phyloP scores from a whole-genome alignment of 176 grass and related monocot species.

The Triticum turgidum region DNA sequence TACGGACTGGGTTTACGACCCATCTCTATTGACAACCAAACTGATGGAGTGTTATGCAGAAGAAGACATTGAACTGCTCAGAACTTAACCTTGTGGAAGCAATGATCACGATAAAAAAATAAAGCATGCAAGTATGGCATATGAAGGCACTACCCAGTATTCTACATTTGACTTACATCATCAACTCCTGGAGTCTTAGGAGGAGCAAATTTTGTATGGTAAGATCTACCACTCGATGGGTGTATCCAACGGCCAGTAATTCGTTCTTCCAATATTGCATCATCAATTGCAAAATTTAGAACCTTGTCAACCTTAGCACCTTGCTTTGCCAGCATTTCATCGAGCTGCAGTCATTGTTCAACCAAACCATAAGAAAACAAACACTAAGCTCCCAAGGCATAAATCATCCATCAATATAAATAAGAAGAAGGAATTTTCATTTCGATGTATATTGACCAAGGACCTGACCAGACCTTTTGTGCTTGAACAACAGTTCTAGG shows the following conservation, averaged over 20 bases:
- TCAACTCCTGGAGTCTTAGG: slow-evolving; percentile 78
- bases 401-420: slow-evolving; percentile 9
- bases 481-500: slow-evolving; percentile 91
- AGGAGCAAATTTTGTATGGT: slow-evolving; percentile 93
- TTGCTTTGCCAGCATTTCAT: slow-evolving; percentile 86
- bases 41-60: not conserved
- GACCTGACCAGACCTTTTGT: slow-evolving; percentile 53
- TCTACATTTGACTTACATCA: slow-evolving; percentile 66
- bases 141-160: not conserved
- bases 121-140: not conserved
- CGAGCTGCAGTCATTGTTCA: slow-evolving; percentile 49
- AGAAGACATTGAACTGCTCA: not conserved
- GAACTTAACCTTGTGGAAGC: not conserved
- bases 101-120: not conserved
- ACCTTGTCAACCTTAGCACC: slow-evolving; percentile 87
- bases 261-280: slow-evolving; percentile 87
- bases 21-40: not conserved
- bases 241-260: slow-evolving; percentile 98
- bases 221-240: slow-evolving; percentile 77
- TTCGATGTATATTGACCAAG: not conserved
- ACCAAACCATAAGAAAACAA: not conserved
- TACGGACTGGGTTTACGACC: too few species aligned
- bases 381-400: not conserved
- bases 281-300: slow-evolving; percentile 91
- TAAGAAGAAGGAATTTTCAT: not conserved